Evolutionary conservation across 2,329 filamentous ascomycete genomes (phyloP).

Genomic region (Pseudocercospora fijiensis): DNA sequence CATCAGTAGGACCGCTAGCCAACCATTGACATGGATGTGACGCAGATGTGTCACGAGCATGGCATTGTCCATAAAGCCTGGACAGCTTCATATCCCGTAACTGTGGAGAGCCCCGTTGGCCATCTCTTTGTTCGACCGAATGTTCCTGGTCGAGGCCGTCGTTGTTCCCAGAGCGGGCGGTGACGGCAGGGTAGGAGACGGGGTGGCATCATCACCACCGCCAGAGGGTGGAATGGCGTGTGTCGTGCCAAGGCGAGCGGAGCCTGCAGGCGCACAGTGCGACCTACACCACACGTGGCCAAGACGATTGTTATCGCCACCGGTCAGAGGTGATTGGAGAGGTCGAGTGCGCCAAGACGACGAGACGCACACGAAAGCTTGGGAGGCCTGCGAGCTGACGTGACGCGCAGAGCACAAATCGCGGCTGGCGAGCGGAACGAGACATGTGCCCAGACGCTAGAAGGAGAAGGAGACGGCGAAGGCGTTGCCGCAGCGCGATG

Average conservation of each 20-base stretch:
- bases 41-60: constrained; percentile 3
- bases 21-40: neutral
- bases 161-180: neutral
- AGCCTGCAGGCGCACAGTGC: constrained; percentile 1
- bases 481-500: neutral
- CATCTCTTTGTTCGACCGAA: neutral
- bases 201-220: neutral
- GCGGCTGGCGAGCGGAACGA: neutral
- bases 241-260: constrained; percentile 2
- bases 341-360: neutral
- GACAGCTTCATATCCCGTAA: neutral
- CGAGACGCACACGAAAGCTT: neutral
- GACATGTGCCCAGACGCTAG: constrained; percentile 6
- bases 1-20: neutral
- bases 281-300: neutral
- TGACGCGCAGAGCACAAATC: neutral
- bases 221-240: constrained; percentile 6
- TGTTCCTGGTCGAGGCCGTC: neutral
- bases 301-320: constrained; percentile 3
- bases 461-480: constrained; percentile 3
- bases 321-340: neutral
- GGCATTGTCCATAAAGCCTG: neutral
- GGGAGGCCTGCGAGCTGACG: constrained; percentile 1
- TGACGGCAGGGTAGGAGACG: neutral
- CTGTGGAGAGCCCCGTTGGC: neutral